A percentile compares a stretch with the other conserved stretches of the same genome.
Evolutionary conservation across 352 stramenopile species (phyloP).

Genomic region (Globisporangium carolinianum): DNA sequence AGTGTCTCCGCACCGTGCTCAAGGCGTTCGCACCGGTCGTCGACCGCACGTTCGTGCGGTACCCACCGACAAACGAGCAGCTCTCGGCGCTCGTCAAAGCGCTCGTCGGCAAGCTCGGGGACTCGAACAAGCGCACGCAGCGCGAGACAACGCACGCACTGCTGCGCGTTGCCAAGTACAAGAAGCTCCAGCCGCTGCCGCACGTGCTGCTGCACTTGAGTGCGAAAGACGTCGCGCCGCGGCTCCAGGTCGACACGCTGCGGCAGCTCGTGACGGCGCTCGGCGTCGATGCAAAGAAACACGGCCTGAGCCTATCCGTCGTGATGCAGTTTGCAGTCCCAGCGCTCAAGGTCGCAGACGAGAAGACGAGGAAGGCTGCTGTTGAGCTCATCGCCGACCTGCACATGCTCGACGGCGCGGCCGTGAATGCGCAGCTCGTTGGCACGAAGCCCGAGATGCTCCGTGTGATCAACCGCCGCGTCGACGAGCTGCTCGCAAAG

Average conservation of each 20-base stretch:
- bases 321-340: constrained; percentile 66
- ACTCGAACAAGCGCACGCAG: constrained; percentile 81
- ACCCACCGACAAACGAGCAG: constrained; percentile 44
- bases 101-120: constrained; percentile 56
- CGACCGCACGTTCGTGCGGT: constrained; percentile 33
- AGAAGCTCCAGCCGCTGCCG: constrained; percentile 48
- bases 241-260: constrained; percentile 50
- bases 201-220: constrained; percentile 60
- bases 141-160: constrained; percentile 56
- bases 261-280: constrained; percentile 47
- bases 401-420: constrained; percentile 27
- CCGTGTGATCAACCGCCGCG: constrained; percentile 59
- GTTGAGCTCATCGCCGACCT: constrained; percentile 66
- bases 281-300: constrained; percentile 23
- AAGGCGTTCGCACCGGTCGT: constrained; percentile 53
- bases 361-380: constrained; percentile 65
- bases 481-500: constrained; percentile 59
- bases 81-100: constrained; percentile 41
- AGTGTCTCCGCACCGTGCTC: constrained; percentile 57
- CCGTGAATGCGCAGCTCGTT: constrained; percentile 31
- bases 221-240: constrained; percentile 43
- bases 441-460: constrained; percentile 73
- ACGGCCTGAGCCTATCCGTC: constrained; percentile 41
- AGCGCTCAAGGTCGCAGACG: constrained; percentile 66
- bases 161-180: constrained; percentile 51